Conservation (phyloP, 2,329 filamentous ascomycete species). For the Aschersonia sp. region DNA sequence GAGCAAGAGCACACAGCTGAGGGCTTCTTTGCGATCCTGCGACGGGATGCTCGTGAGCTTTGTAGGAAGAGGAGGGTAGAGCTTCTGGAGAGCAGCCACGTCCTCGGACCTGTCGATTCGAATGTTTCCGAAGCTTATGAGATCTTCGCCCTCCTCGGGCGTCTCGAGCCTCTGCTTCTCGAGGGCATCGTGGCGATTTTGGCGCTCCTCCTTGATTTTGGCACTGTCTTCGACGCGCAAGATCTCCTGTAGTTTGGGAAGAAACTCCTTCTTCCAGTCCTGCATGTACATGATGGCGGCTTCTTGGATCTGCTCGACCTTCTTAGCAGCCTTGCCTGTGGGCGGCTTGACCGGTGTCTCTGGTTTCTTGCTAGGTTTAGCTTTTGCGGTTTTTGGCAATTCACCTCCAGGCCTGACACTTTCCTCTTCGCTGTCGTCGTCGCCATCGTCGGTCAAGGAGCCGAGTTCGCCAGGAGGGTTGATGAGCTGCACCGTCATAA, state of each 20-base stretch:
- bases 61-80: slow-evolving; percentile 38
- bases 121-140: slow-evolving; percentile 25
- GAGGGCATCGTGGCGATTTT: slow-evolving; percentile 27
- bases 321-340: slow-evolving; percentile 5
- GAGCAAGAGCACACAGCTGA: slow-evolving; percentile 57
- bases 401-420: background rate
- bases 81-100: slow-evolving; percentile 28
- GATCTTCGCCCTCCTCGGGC: slow-evolving; percentile 20
- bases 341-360: background rate
- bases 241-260: slow-evolving; percentile 57
- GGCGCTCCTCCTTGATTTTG: slow-evolving; percentile 31
- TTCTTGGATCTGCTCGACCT: slow-evolving; percentile 21
- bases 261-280: slow-evolving; percentile 59
- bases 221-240: slow-evolving; percentile 33
- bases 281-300: slow-evolving; percentile 57
- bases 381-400: background rate
- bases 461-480: slow-evolving; percentile 17
- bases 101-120: slow-evolving; percentile 20
- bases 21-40: slow-evolving; percentile 44
- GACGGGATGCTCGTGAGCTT: slow-evolving; percentile 41
- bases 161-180: slow-evolving; percentile 19
- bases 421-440: slow-evolving; percentile 3
- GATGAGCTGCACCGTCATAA: slow-evolving; percentile 38
- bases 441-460: slow-evolving; percentile 11
- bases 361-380: background rate